Conservation (phyloP, 148 eudicot species). For the Amaranthus palmeri region DNA sequence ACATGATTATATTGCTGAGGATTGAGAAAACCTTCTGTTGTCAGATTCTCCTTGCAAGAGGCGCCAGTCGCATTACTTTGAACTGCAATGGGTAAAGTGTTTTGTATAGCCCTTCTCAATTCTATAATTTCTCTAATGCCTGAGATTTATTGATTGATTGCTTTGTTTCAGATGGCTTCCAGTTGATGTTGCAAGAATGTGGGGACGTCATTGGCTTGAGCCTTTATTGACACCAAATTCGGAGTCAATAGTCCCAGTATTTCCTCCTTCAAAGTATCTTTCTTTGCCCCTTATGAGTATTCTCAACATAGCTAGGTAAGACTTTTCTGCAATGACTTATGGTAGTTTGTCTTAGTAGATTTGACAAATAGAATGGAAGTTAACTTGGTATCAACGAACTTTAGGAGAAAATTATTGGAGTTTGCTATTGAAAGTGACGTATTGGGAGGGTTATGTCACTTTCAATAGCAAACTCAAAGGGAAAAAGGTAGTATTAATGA, state of each 20-base stretch:
- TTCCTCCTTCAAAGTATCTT: conserved; percentile 77
- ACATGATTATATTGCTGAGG: conserved; percentile 8
- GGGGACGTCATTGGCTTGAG: conserved; percentile 99
- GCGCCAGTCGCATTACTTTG: conserved; percentile 77
- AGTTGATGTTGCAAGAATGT: conserved; percentile 88
- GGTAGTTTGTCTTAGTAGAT: not conserved
- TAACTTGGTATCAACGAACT: not conserved
- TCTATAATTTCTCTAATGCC: not conserved
- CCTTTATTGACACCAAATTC: conserved; percentile 77
- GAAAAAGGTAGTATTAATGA: not conserved
- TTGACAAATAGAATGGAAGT: not conserved
- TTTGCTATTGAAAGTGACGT: too few species aligned
- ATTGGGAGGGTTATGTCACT: not conserved
- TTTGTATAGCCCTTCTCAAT: not conserved
- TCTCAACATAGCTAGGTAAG: conserved; percentile 89
- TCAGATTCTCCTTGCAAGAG: conserved; percentile 88
- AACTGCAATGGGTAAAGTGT: conserved; percentile 89
- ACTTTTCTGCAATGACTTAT: not conserved
- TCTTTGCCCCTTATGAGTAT: conserved; percentile 91
- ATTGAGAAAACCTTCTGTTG: conserved; percentile 17
- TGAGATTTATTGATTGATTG: conserved; percentile 9
- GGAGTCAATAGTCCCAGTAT: conserved; percentile 51
- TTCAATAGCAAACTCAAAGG: too few species aligned
- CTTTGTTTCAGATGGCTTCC: conserved; percentile 82
- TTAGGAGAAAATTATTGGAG: not conserved